Conservation (phyloP, 2,329 filamentous ascomycete species). For the Nakataea oryzae region DNA sequence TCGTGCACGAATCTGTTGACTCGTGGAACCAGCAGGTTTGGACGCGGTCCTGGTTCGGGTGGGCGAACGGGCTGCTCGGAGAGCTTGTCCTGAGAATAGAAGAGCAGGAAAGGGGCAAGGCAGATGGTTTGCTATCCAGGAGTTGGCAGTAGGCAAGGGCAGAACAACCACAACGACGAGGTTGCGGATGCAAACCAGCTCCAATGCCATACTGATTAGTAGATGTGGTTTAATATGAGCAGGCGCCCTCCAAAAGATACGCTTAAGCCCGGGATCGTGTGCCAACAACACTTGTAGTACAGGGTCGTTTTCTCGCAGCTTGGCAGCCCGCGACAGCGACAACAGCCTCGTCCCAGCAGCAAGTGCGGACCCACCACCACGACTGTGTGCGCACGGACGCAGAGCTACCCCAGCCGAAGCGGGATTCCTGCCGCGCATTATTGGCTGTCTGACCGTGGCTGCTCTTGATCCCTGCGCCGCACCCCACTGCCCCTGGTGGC, state of each 20-base stretch:
- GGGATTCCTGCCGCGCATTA: neutral
- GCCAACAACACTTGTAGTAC: no score
- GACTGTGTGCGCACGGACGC: neutral
- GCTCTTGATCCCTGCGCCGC: no score
- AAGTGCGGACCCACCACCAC: neutral
- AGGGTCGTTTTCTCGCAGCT: no score
- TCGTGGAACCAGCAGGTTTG: conserved; percentile 27
- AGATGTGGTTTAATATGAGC: no score
- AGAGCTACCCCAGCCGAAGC: no score
- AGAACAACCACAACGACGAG: neutral
- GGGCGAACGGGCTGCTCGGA: conserved; percentile 31
- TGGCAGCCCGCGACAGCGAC: no score
- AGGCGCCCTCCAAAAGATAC: no score
- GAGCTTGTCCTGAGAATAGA: conserved; percentile 25
- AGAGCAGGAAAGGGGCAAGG: conserved; percentile 15
- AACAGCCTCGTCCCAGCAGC: no score
- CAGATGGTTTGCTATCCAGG: conserved; percentile 15
- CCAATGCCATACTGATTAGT: no score
- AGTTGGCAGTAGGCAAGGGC: conserved; percentile 17
- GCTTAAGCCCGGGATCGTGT: no score
- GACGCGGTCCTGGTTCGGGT: conserved; percentile 35
- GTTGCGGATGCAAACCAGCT: neutral
- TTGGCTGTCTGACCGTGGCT: neutral
- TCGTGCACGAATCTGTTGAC: conserved; percentile 38
- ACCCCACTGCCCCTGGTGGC: neutral